Base-by-base conservation (phyloP, 768 basidiomycete genomes). In the Ramaria sp. region DNA sequence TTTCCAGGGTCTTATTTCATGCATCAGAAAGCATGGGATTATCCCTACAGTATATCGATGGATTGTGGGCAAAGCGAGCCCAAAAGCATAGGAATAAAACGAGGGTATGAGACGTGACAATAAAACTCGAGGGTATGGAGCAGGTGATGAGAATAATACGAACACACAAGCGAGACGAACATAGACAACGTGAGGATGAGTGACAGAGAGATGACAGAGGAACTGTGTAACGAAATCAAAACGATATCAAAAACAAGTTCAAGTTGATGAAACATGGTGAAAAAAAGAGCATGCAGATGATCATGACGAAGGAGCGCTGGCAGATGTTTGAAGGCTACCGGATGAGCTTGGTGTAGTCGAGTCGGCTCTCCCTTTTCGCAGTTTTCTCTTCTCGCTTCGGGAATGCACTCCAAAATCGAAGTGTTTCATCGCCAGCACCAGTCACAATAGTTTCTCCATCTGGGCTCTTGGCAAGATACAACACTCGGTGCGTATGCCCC, bases 361-460 rank as follows among this genome's bases (percentile, higher is more conserved):
- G 61, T 49, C 61, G 64, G 24, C 73, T 75, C 34, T 73, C 67
- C 32, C 63, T 60, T 61, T 51, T 56, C 8, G 20, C 34, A 16
- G 50, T 44, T 34, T 56, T 67, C 32, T 58, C 54, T 52, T 82
- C 83, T 59, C 72, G 78, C 68, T 81, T 83, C n/a, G 88, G 88
- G 63, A 99, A 97, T 0, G 92, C 93, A 66, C 92, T 95, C 95
- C 95, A 98, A 69, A 98, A 98, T 58, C 93, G 70, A 51, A 99
- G 70, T 3, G 95, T 99, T 71, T 98, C 95, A 66, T 99, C 95
- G 0, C 95, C 95, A 0, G 95, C 95, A 15, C 95, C 95, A 0
- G 94, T 98, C 25, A 97, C 96, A 58, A 98, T 97, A 0, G 94
- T 98, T 70, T 95, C 91, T 16, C 94, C 93, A 61, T 96, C 94